These are phyloP conservation scores for Aureobasidium musti DNA, from an alignment of 2,329 filamentous ascomycete species.

Conservation along the genomic window DNA sequence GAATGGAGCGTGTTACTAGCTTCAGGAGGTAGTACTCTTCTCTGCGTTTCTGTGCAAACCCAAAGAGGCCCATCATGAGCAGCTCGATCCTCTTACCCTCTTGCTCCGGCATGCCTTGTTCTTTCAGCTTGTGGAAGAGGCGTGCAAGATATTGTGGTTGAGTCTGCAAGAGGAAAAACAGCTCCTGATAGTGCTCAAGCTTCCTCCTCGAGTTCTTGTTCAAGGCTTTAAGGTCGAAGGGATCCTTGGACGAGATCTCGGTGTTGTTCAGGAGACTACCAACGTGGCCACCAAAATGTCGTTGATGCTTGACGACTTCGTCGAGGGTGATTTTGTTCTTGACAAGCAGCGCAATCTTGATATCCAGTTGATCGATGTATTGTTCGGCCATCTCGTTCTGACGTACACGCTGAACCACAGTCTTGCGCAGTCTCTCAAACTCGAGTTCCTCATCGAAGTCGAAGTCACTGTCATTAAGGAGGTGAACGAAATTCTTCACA, in stretches of 20 bases:
- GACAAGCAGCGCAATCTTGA: constrained; percentile 96
- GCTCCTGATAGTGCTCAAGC: constrained; percentile 92
- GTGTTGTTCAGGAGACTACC: constrained; percentile 82
- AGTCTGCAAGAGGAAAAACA: constrained; percentile 96
- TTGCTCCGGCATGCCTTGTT: constrained; percentile 83
- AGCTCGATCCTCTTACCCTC: constrained; percentile 91
- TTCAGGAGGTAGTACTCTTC: constrained; percentile 97
- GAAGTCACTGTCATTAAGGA: constrained; percentile 97
- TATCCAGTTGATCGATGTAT: constrained; percentile 97
- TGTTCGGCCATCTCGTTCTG: constrained; percentile 97
- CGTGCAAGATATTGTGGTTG: constrained; percentile 92
- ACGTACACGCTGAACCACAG: constrained; percentile 93
- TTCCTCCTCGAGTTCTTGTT: constrained; percentile 97
- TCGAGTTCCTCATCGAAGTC: constrained; percentile 99
- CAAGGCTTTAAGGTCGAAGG: constrained; percentile 93
- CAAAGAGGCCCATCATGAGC: constrained; percentile 93
- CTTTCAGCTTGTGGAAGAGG: constrained; percentile 79
- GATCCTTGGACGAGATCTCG: constrained; percentile 85
- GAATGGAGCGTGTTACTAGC: constrained; percentile 76
- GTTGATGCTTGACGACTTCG: constrained; percentile 95
- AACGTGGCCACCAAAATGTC: constrained; percentile 88
- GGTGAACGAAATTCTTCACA: constrained; percentile 96
- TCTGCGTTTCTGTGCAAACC: constrained; percentile 92
- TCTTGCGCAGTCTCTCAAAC: constrained; percentile 91
- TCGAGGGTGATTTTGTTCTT: constrained; percentile 99